Percentiles rank a stretch among this genome's conserved stretches.
Evolutionary conservation across 805 yeast species (phyloP).

Genomic region (Saturnispora saitoi): DNA sequence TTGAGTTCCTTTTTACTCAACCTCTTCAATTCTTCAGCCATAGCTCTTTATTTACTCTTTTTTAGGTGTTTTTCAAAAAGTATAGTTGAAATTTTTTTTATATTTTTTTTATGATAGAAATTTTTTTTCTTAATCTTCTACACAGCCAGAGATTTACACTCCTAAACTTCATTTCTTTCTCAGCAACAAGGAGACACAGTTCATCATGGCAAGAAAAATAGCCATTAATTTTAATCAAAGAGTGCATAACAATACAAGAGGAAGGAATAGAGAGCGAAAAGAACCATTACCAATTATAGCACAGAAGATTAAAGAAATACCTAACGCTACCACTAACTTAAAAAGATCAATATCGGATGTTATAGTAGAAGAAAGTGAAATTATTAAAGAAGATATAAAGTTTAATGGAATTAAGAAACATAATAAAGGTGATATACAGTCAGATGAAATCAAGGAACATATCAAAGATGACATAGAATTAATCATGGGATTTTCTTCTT

Average conservation of each 20-base stretch:
- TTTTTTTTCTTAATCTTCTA: neutral
- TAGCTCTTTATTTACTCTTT: neutral
- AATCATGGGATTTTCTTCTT: conserved; percentile 52
- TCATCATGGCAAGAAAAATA: conserved; percentile 11
- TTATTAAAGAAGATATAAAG: conserved; percentile 24
- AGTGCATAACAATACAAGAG: neutral
- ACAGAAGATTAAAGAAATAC: too few relatives aligned
- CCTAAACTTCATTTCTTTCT: too few relatives aligned
- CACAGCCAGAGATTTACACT: neutral
- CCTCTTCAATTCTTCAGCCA: conserved; percentile 27
- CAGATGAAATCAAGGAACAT: conserved; percentile 12
- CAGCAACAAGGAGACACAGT: too few relatives aligned
- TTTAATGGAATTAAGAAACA: conserved; percentile 12
- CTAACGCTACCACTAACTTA: neutral
- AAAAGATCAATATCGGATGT: neutral
- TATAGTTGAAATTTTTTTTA: neutral
- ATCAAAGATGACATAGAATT: conserved; percentile 30
- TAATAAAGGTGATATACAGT: conserved; percentile 27
- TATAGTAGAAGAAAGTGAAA: neutral
- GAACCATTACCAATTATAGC: neutral
- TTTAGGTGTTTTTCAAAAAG: too few relatives aligned
- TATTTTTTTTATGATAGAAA: neutral
- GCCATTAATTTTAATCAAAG: conserved; percentile 11
- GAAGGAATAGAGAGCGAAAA: neutral
- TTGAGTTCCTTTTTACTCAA: conserved; percentile 60